phyloP scores from a whole-genome alignment of 2,329 filamentous ascomycete species.

The Colletotrichum tanaceti region DNA sequence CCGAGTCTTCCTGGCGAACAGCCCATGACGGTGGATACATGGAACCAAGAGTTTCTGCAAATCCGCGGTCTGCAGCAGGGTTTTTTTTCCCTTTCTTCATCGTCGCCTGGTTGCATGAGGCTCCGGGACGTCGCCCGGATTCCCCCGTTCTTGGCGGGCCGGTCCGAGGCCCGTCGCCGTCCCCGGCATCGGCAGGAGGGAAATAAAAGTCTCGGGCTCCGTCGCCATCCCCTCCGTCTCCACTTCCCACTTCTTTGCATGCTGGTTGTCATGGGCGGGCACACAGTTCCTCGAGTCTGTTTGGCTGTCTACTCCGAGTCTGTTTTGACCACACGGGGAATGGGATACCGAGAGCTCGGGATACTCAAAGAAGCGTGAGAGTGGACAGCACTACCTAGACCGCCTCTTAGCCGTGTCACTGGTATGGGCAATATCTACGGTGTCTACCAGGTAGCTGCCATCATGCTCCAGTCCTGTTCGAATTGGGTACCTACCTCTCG shows the following conservation, averaged over 20 bases:
- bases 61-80: neutral
- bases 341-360: too few species aligned
- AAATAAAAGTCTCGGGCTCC: neutral
- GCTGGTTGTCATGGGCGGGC: neutral
- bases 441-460: slow-evolving; percentile 57
- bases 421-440: too few species aligned
- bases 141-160: slow-evolving; percentile 27
- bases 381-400: neutral
- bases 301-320: too few species aligned
- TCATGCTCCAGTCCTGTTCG: slow-evolving; percentile 51
- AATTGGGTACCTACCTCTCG: slow-evolving; percentile 51
- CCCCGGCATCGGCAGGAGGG: neutral
- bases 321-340: too few species aligned
- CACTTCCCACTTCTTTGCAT: neutral
- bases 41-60: neutral
- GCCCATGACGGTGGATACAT: neutral
- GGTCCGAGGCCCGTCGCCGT: slow-evolving; percentile 22
- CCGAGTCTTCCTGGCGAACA: neutral
- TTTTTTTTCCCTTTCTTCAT: neutral
- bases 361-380: too few species aligned
- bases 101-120: neutral
- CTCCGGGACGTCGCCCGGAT: slow-evolving; percentile 3
- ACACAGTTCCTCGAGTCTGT: neutral
- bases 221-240: neutral
- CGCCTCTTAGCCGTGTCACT: slow-evolving; percentile 48